Base-by-base conservation (phyloP, 805 yeast species). In the Yueomyces sinensis region DNA sequence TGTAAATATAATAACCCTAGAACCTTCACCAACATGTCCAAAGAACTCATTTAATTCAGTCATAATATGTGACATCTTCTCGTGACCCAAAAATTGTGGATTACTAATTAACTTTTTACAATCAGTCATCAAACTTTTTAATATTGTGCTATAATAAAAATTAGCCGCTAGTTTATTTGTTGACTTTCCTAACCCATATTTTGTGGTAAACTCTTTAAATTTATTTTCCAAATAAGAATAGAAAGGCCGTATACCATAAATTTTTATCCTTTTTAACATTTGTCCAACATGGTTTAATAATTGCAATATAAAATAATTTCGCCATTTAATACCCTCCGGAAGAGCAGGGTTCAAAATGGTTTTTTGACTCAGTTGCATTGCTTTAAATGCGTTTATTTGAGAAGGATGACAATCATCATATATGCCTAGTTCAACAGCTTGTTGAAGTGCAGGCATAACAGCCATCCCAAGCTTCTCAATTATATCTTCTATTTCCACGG, bases 1-100 rank as follows among this genome's bases (percentile, higher is more conserved):
- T 0, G 94, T 81, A 54, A 91, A 91, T 0, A 91, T 68, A 30
- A 91, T 93, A 3, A 79, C 91, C 42, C 82, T 70, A 1, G 93
- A 80, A 35, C 74, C 69, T 2, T 53, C 44, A 11, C 58, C 59
- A 25, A 63, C 56, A 4, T 55, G 47, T 3, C 54, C 47, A 40
- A 77, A 75, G 46, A 83, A 87, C 2, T 55, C 58, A 3, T 55
- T 49, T 31, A 87, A 52, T 44, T 79, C 81, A 9, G 69, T 66
- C 16, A 74, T 59, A 32, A 82, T 47, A 30, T 68, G 63, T 33
- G 70, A 73, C 20, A 84, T 55, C 47, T 91, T 91, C 1, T 82
- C 80, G 59, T 89, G 96, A 3, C 89, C 68, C 0, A 68, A 42
- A 33, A 51, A 54, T 0, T 37, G 35, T 0, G 61, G 54, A 35